These are phyloP conservation scores for Phylloporus sp. DNA, from an alignment of 1,284 basidiomycete species.

Conservation along the genomic window DNA sequence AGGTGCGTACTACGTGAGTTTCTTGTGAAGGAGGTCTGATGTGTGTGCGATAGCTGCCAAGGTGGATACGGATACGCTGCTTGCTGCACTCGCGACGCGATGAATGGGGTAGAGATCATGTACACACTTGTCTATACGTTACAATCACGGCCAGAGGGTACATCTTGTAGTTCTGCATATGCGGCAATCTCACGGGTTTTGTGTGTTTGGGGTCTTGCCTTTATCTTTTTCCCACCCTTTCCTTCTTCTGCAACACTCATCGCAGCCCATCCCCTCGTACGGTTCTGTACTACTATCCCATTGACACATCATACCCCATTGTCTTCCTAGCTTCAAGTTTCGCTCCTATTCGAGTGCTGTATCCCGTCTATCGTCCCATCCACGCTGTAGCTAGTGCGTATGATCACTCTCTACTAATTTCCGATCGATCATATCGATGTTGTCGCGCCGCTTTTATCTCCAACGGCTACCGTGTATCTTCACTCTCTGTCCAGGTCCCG, in stretches of 20 bases:
- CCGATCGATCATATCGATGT: neutral
- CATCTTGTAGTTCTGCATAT: constrained; percentile 1
- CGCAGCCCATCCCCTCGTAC: neutral
- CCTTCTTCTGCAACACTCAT: no score
- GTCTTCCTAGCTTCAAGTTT: neutral
- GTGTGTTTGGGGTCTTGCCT: neutral
- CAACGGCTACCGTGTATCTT: neutral
- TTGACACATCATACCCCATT: neutral
- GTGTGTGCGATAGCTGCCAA: constrained; percentile 65
- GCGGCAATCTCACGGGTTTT: neutral
- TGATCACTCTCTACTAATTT: no score
- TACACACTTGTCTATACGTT: constrained; percentile 18
- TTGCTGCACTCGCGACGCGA: constrained; percentile 75
- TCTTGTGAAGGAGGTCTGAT: neutral
- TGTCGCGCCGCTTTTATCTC: neutral
- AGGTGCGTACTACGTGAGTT: constrained; percentile 51
- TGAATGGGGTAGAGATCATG: constrained; percentile 40
- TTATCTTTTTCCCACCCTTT: no score
- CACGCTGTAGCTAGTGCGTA: neutral
- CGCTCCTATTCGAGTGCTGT: neutral
- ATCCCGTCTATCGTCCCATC: neutral
- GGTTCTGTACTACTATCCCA: neutral
- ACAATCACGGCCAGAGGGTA: neutral
- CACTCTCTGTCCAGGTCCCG: no score
- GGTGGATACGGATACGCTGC: constrained; percentile 78